phyloP scores from a whole-genome alignment of 345 rosid species.

The Salix suchowensis region DNA sequence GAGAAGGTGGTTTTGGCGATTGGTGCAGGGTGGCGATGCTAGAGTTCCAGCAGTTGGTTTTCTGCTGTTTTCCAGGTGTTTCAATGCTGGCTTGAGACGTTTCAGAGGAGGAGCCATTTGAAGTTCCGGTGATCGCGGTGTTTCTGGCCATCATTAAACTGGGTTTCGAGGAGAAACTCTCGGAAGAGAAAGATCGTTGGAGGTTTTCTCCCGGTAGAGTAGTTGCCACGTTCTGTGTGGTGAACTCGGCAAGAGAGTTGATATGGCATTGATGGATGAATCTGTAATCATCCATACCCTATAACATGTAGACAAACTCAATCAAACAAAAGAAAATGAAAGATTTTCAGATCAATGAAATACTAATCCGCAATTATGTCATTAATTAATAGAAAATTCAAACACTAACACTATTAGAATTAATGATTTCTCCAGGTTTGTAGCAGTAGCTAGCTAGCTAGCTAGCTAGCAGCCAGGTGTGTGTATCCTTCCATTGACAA shows the following conservation, averaged over 20 bases:
- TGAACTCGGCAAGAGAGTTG: slow-evolving; percentile 24
- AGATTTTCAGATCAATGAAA: too few species aligned
- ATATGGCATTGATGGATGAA: slow-evolving; percentile 39
- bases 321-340: background rate
- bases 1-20: slow-evolving; percentile 13
- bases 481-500: too few species aligned
- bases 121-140: background rate
- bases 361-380: too few species aligned
- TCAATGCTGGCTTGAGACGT: slow-evolving; percentile 12
- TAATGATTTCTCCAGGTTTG: too few species aligned
- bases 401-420: too few species aligned
- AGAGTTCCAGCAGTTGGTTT: slow-evolving; percentile 30
- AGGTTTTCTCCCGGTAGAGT: slow-evolving; percentile 9
- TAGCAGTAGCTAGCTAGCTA: too few species aligned
- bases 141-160: slow-evolving; percentile 6
- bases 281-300: slow-evolving; percentile 44
- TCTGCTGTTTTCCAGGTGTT: slow-evolving; percentile 26
- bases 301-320: background rate
- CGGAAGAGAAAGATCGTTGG: slow-evolving; percentile 34
- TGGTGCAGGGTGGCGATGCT: slow-evolving; percentile 11
- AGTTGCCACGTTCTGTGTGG: slow-evolving; percentile 19
- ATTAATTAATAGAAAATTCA: too few species aligned
- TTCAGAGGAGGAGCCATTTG: slow-evolving; percentile 14
- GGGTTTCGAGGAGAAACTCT: slow-evolving; percentile 26
- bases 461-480: too few species aligned